Base-by-base conservation (phyloP, 2,329 filamentous ascomycete species). In the Juglanconis sp. region DNA sequence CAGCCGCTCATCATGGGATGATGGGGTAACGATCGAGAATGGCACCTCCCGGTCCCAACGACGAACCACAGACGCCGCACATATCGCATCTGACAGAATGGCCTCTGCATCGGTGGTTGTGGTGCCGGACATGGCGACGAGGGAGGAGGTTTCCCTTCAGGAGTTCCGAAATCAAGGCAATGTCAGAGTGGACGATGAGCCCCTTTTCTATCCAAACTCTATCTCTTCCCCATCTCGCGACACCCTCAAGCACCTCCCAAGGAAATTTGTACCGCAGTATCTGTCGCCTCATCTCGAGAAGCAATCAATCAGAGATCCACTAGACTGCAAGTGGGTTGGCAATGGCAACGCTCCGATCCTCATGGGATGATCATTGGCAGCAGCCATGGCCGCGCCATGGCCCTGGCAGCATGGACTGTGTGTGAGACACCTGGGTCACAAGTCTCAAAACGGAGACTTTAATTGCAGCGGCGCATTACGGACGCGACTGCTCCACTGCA, bases 381-480 rank as follows among this genome's bases (percentile, higher is more conserved):
- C 24, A 24, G 24, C 24, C 24, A 24, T 24, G 24, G 24, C 24
- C 24, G 24, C 24, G 24, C 24, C 24, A 24, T 24, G 40, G 40
- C n/a, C 13, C 7, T 42, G 7, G 46, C 46, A 17, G 46, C 46
- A 48, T 42, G 34, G 36, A 40, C 17, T 38, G 44, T 48, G 47
- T 38, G 46, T 55, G 52, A 32, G 44, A 49, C 57, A 40, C 32
- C 40, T 8, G 15, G 40, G 53, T 47, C 53, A 52, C 53, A 46
- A 48, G 47, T 51, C 48, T 59, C 35, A 50, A 63, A 63, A 63
- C 61, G 61, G 61, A 61, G 61, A 55, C 55, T 63, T 63, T 56
- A 49, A 63, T 63, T 63, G 61, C 61, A 61, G 56, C 60, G 49
- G 52, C 55, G 36, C 58, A 60, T 57, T 57, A 61, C 58, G 61